A percentile compares a stretch with the other conserved stretches of the same genome.
Conservation (phyloP, 345 rosid species). For the Pistacia atlantica region DNA sequence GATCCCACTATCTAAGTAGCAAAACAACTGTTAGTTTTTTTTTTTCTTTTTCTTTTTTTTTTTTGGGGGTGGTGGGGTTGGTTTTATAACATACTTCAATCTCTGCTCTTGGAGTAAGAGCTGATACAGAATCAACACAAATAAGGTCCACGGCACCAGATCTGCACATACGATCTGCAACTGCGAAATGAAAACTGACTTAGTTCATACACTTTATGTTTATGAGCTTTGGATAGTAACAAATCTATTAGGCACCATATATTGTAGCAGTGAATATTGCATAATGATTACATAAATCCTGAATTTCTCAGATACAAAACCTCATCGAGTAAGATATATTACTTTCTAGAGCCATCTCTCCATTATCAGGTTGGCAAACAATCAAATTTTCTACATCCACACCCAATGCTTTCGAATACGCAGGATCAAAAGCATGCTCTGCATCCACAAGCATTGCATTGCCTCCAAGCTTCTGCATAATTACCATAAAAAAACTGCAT, state of each 20-base stretch:
- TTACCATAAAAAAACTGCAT: slow-evolving; percentile 22
- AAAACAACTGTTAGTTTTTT: background rate
- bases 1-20: slow-evolving; percentile 1
- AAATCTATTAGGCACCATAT: slow-evolving; percentile 4
- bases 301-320: background rate
- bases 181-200: slow-evolving; percentile 43
- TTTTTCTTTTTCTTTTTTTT: background rate
- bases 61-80: background rate
- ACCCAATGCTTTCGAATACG: slow-evolving; percentile 91
- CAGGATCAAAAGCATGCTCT: slow-evolving; percentile 98
- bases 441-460: slow-evolving; percentile 99
- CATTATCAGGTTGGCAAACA: slow-evolving; percentile 93
- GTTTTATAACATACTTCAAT: slow-evolving; percentile 66
- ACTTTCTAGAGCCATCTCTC: slow-evolving; percentile 98
- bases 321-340: slow-evolving; percentile 21
- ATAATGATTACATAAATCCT: slow-evolving; percentile 11
- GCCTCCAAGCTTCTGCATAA: slow-evolving; percentile 86
- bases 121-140: slow-evolving; percentile 95
- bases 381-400: slow-evolving; percentile 91
- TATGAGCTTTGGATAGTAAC: background rate
- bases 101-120: slow-evolving; percentile 97
- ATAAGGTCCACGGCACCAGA: slow-evolving; percentile 95
- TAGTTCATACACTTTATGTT: slow-evolving; percentile 21
- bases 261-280: background rate
- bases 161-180: slow-evolving; percentile 99